Conservation (phyloP, 2,329 filamentous ascomycete genomes). For the Colletotrichum somersetense region DNA sequence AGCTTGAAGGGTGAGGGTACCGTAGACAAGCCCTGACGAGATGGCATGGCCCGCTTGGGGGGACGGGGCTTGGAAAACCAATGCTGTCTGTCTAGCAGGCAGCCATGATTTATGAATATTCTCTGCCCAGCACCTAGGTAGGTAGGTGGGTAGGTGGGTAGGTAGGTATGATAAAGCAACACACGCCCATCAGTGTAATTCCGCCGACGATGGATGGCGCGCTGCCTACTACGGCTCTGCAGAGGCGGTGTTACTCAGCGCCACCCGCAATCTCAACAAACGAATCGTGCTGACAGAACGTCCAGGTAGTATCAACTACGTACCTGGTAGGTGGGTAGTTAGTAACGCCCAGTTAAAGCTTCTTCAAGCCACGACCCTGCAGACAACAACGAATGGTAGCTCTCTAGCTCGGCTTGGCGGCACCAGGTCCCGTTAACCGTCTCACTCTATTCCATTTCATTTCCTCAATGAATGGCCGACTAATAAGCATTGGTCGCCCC, state of each 20-base stretch:
- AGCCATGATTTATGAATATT: background rate
- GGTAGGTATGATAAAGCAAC: background rate
- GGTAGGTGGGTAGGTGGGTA: too few relatives aligned
- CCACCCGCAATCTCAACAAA: background rate
- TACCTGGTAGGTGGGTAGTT: background rate
- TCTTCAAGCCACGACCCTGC: conserved; percentile 19
- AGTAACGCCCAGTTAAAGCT: conserved; percentile 11
- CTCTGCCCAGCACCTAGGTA: too few relatives aligned
- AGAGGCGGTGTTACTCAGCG: conserved; percentile 9
- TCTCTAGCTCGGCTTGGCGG: conserved; percentile 11
- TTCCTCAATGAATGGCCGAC: background rate
- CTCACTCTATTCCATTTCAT: background rate
- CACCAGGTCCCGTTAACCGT: background rate
- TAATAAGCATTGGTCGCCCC: background rate
- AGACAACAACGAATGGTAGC: conserved; percentile 5
- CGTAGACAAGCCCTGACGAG: background rate
- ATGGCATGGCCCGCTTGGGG: background rate
- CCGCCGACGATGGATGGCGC: conserved; percentile 3
- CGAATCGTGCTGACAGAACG: background rate
- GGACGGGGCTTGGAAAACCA: background rate
- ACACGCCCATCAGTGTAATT: conserved; percentile 1
- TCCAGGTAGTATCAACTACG: background rate
- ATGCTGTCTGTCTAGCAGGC: background rate
- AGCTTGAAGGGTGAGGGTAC: background rate
- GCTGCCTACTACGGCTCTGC: background rate